Conservation (phyloP, 805 yeast species). For the Sungouiozyma ichnusensis region DNA sequence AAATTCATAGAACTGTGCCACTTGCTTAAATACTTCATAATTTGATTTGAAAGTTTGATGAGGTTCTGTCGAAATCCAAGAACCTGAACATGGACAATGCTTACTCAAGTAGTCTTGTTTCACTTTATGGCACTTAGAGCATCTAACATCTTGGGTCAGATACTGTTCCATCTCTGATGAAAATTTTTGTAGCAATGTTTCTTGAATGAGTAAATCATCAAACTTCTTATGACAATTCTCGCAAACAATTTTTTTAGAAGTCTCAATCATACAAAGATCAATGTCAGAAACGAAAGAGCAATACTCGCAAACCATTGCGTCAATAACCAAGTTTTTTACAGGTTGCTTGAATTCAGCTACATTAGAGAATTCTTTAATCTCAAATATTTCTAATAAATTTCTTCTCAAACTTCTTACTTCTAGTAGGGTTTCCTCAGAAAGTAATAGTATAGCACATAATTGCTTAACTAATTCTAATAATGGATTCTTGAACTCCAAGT, state of each 20-base stretch:
- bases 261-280: conserved; percentile 70
- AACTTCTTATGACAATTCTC: conserved; percentile 52
- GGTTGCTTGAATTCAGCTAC: conserved; percentile 70
- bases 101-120: conserved; percentile 58
- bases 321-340: conserved; percentile 53
- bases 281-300: conserved; percentile 68
- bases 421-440: conserved; percentile 52
- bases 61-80: conserved; percentile 54
- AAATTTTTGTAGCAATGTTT: conserved; percentile 58
- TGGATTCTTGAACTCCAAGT: conserved; percentile 51
- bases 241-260: conserved; percentile 44
- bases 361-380: conserved; percentile 73
- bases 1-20: conserved; percentile 52
- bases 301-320: conserved; percentile 64
- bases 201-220: conserved; percentile 66
- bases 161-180: conserved; percentile 46
- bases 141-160: conserved; percentile 70
- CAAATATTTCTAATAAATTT: conserved; percentile 61
- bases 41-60: conserved; percentile 36
- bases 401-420: conserved; percentile 70
- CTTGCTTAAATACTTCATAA: conserved; percentile 42
- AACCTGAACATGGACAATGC: conserved; percentile 83
- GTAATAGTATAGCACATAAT: conserved; percentile 58
- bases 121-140: conserved; percentile 63
- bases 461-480: conserved; percentile 69